Percentiles rank a stretch among this genome's conserved stretches.
These are phyloP conservation scores for Trifolium fragiferum DNA, from an alignment of 306 rosid genomes.

Conservation along the genomic window DNA sequence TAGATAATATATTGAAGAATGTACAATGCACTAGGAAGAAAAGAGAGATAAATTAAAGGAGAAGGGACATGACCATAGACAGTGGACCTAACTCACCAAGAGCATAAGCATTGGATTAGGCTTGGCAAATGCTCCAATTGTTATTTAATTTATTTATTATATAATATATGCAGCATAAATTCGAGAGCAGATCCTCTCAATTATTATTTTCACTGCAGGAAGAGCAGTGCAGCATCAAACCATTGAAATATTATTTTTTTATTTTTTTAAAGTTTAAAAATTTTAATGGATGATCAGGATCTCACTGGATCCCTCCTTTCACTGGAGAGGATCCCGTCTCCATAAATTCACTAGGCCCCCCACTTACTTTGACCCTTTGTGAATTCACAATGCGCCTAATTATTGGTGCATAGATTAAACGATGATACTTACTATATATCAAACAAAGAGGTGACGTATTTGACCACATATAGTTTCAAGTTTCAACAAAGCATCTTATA, in stretches of 20 bases:
- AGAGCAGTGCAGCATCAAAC: too few species aligned
- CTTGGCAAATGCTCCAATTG: constrained; percentile 20
- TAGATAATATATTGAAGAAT: constrained; percentile 21
- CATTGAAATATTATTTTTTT: too few species aligned
- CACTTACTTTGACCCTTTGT: constrained; percentile 35
- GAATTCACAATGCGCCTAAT: constrained; percentile 33
- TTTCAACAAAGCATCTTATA: constrained; percentile 30
- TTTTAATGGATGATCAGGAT: too few species aligned
- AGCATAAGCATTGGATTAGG: constrained; percentile 28
- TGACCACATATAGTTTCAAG: constrained; percentile 25
- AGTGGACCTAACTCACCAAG: constrained; percentile 41
- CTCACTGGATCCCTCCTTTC: too few species aligned
- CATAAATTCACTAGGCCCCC: constrained; percentile 41
- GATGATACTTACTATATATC: background rate
- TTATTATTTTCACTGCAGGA: too few species aligned
- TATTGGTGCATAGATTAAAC: constrained; percentile 31
- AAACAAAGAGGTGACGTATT: constrained; percentile 18
- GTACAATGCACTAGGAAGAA: constrained; percentile 16
- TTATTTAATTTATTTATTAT: constrained; percentile 26
- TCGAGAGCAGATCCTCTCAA: too few species aligned
- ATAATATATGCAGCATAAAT: constrained; percentile 28
- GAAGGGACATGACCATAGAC: constrained; percentile 31
- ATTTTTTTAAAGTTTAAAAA: too few species aligned
- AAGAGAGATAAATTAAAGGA: constrained; percentile 7
- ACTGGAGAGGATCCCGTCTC: too few species aligned